Conservation (phyloP, 495 filamentous ascomycete species). For the Aspergillus diversus region DNA sequence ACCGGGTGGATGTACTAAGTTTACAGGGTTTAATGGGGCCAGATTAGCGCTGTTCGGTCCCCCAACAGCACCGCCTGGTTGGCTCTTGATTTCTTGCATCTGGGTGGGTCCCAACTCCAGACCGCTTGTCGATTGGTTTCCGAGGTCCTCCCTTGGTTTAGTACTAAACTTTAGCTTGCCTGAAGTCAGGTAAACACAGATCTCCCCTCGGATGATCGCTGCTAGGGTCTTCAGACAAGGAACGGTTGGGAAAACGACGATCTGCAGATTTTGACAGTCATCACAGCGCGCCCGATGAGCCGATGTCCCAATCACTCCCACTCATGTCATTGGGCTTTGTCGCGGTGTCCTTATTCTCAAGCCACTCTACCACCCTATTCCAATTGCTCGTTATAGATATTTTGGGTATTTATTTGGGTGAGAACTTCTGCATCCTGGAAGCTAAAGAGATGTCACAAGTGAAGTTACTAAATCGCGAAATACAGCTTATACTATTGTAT, state of each 20-base stretch:
- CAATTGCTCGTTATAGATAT: no score
- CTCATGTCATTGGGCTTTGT: no score
- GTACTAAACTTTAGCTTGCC: no score
- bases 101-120: slow-evolving; percentile 12
- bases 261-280: neutral
- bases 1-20: neutral
- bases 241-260: neutral
- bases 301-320: neutral
- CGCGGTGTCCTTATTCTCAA: neutral
- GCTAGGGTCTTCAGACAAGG: slow-evolving; percentile 9
- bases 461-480: no score
- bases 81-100: slow-evolving; percentile 18
- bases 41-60: slow-evolving; percentile 22
- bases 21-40: neutral
- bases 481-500: no score
- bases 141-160: slow-evolving; percentile 8
- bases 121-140: slow-evolving; percentile 20
- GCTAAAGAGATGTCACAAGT: no score
- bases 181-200: neutral
- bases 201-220: slow-evolving; percentile 20
- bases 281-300: slow-evolving; percentile 3
- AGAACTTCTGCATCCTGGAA: no score
- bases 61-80: slow-evolving; percentile 1
- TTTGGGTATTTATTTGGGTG: no score
- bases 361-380: neutral